Conservation (phyloP, 257 asterid species). For the Solanum microdontum region DNA sequence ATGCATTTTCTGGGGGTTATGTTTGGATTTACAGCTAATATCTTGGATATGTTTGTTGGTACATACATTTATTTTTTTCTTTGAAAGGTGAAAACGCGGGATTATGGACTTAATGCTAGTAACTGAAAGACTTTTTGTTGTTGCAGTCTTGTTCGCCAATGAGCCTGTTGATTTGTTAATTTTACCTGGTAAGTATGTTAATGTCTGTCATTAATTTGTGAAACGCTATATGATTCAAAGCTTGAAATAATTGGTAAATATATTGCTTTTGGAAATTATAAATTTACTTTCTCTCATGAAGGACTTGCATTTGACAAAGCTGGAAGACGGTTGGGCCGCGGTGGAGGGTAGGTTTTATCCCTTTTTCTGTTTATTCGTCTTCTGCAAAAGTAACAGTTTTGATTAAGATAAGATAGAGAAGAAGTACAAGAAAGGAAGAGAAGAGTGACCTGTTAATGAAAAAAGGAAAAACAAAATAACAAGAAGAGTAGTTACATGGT, state of each 20-base stretch:
- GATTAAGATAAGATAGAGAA: not conserved
- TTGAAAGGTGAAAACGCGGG: not conserved
- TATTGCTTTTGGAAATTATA: not conserved
- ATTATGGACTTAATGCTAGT: not conserved
- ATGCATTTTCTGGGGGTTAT: not conserved
- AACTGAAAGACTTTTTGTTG: not conserved
- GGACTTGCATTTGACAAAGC: slow-evolving; percentile 94
- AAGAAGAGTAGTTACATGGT: not conserved
- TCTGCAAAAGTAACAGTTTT: too few species aligned
- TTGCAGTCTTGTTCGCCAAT: slow-evolving; percentile 71
- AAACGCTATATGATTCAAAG: not conserved
- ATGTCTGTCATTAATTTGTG: not conserved
- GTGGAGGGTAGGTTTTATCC: slow-evolving; percentile 76
- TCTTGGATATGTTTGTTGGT: not conserved
- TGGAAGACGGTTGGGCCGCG: slow-evolving; percentile 94
- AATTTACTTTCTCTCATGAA: slow-evolving; percentile 3
- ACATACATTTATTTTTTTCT: not conserved
- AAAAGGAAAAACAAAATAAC: not conserved
- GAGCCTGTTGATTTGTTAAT: slow-evolving; percentile 86
- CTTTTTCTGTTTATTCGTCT: not conserved
- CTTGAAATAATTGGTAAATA: not conserved
- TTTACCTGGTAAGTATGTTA: slow-evolving; percentile 62
- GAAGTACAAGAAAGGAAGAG: not conserved
- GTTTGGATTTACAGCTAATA: not conserved
- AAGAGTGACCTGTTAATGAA: not conserved